Evolutionary conservation across 1,284 basidiomycete genomes (phyloP).

Genomic region (Malassezia nana): DNA sequence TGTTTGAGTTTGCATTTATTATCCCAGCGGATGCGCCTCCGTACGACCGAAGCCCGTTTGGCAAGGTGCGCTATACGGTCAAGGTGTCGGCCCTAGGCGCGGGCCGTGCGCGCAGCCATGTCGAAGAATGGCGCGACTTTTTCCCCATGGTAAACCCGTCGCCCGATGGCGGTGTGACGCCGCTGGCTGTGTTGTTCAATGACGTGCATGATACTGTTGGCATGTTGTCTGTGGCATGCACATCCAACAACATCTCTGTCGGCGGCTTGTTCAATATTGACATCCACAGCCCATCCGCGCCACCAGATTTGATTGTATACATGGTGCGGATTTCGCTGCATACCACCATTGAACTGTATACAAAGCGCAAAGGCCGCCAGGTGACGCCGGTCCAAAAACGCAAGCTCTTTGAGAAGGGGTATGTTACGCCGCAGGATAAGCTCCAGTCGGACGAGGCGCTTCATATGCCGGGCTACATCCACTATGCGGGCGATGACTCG

Average conservation of each 20-base stretch:
- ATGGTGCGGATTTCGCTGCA: slow-evolving; percentile 43
- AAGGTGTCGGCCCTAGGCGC: slow-evolving; percentile 45
- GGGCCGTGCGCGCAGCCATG: slow-evolving; percentile 38
- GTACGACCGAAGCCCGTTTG: slow-evolving; percentile 44
- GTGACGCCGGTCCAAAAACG: slow-evolving; percentile 36
- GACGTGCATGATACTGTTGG: slow-evolving; percentile 47
- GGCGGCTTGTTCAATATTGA: slow-evolving; percentile 47
- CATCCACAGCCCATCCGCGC: slow-evolving; percentile 42
- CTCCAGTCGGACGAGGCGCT: slow-evolving; percentile 25
- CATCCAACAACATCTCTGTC: slow-evolving; percentile 46
- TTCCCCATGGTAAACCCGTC: slow-evolving; percentile 47
- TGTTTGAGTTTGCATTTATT: slow-evolving; percentile 48
- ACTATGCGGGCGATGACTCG: slow-evolving; percentile 29
- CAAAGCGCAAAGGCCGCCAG: slow-evolving; percentile 36
- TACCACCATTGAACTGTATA: slow-evolving; percentile 41
- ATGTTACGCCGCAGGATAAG: slow-evolving; percentile 35
- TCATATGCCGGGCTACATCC: slow-evolving; percentile 35
- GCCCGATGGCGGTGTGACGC: slow-evolving; percentile 39
- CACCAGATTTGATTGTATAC: slow-evolving; percentile 42
- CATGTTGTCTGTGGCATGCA: slow-evolving; percentile 43
- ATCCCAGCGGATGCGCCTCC: slow-evolving; percentile 41
- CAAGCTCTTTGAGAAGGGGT: slow-evolving; percentile 45
- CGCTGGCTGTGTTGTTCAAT: slow-evolving; percentile 46
- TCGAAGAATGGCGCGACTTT: slow-evolving; percentile 43
- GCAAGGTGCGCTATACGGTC: slow-evolving; percentile 42